Conservation (phyloP, 768 basidiomycete genomes). For the Daedalea quercina region DNA sequence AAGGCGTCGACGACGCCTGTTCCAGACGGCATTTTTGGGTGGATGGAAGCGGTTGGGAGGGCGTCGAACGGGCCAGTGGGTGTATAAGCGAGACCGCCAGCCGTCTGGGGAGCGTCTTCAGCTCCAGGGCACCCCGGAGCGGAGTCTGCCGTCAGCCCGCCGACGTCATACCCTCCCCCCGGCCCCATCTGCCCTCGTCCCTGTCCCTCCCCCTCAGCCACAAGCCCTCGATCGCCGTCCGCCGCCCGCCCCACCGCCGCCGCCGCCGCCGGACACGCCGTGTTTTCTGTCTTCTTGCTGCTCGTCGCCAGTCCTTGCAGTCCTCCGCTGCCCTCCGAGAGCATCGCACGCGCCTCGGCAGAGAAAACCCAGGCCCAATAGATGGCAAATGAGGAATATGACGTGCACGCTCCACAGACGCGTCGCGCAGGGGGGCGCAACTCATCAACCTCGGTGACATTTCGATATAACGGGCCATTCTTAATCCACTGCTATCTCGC, state of each 20-base stretch:
- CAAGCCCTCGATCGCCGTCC: not conserved
- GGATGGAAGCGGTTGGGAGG: not conserved
- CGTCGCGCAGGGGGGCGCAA: too few relatives aligned
- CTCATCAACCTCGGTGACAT: too few relatives aligned
- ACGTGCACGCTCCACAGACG: too few relatives aligned
- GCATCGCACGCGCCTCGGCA: too few relatives aligned
- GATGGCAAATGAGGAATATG: too few relatives aligned
- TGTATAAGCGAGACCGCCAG: not conserved
- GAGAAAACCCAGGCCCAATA: too few relatives aligned
- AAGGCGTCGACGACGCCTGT: constrained; percentile 75
- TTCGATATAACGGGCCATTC: too few relatives aligned
- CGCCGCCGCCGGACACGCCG: too few relatives aligned
- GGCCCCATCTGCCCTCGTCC: not conserved
- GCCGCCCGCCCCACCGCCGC: not conserved
- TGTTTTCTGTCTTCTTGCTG: not conserved
- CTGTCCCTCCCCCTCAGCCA: not conserved
- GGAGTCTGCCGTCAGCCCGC: not conserved
- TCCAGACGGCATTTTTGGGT: constrained; percentile 46
- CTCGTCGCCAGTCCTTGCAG: too few relatives aligned
- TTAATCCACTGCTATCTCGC: too few relatives aligned
- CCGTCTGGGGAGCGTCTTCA: not conserved
- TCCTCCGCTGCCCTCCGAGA: too few relatives aligned
- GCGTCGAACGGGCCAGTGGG: not conserved
- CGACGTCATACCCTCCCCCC: not conserved
- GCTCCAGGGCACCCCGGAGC: not conserved